Conservation (phyloP, 1,284 basidiomycete species). For the Cryptococcus sp. region DNA sequence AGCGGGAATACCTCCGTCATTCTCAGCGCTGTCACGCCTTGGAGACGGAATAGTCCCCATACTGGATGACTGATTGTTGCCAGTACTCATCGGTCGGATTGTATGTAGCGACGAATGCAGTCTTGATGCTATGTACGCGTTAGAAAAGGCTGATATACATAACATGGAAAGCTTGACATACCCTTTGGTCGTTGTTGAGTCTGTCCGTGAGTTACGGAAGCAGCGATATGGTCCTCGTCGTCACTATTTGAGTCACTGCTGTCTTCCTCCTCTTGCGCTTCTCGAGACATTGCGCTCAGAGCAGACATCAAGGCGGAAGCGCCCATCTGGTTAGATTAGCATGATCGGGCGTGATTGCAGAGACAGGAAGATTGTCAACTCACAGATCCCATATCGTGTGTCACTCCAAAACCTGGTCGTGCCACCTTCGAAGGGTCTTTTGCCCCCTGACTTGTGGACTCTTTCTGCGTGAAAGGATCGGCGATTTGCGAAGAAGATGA, state of each 20-base stretch:
- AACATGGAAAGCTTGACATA: constrained; percentile 5
- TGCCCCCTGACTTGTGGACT: no score
- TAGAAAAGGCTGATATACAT: not conserved
- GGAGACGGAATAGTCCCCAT: no score
- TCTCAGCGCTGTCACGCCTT: not conserved
- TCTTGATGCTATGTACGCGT: constrained; percentile 16
- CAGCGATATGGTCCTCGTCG: constrained; percentile 11
- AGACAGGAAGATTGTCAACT: constrained; percentile 8
- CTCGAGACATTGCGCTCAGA: constrained; percentile 39
- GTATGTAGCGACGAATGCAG: constrained; percentile 40
- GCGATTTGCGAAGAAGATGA: no score
- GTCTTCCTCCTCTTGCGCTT: constrained; percentile 26
- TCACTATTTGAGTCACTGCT: constrained; percentile 12
- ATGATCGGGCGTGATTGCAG: not conserved
- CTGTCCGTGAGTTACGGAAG: constrained; percentile 1
- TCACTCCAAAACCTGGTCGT: constrained; percentile 21
- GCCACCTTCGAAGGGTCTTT: no score
- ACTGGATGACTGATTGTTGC: no score
- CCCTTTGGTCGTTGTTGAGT: constrained; percentile 10
- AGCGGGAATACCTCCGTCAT: not conserved
- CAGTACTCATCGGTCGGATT: constrained; percentile 21
- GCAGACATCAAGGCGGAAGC: constrained; percentile 44
- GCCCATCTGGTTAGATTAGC: constrained; percentile 23
- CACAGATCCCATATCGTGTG: constrained; percentile 32
- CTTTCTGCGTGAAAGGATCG: no score